phyloP scores from a whole-genome alignment of 306 rosid species.

The Castanopsis chinensis region DNA sequence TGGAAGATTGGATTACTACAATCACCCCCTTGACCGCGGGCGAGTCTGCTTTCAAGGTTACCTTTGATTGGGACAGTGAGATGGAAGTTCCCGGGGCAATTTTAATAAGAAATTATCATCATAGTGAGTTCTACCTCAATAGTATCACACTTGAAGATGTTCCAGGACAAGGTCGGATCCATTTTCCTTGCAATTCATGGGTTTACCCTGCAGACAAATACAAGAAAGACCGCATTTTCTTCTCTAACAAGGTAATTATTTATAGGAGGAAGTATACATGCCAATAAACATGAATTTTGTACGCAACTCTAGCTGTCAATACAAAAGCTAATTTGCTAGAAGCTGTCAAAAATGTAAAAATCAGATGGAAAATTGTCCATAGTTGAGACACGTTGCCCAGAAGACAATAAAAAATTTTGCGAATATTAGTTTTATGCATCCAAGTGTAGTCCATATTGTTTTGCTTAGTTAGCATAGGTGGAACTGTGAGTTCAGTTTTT shows the following conservation, averaged over 20 bases:
- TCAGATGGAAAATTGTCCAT: too few relatives aligned
- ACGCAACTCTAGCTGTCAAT: background rate
- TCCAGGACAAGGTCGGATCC: slow-evolving; percentile 42
- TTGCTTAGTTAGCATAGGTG: too few relatives aligned
- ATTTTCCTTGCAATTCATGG: slow-evolving; percentile 73
- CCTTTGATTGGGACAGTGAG: slow-evolving; percentile 48
- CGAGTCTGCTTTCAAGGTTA: slow-evolving; percentile 38
- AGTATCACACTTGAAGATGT: slow-evolving; percentile 55
- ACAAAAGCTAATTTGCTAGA: too few relatives aligned
- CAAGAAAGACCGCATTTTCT: slow-evolving; percentile 50
- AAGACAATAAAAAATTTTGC: too few relatives aligned
- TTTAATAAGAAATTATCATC: slow-evolving; percentile 40
- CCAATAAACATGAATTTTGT: background rate
- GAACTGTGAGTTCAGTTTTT: too few relatives aligned
- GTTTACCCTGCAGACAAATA: slow-evolving; percentile 39
- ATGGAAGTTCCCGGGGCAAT: slow-evolving; percentile 65
- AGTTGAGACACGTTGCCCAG: too few relatives aligned
- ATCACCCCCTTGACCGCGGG: slow-evolving; percentile 38
- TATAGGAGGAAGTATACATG: background rate
- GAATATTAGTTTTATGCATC: too few relatives aligned
- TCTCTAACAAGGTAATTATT: slow-evolving; percentile 53
- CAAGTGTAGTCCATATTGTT: too few relatives aligned
- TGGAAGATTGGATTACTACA: slow-evolving; percentile 53
- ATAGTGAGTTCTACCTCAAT: slow-evolving; percentile 52
- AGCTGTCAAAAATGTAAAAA: too few relatives aligned